Evolutionary conservation across 2,329 filamentous ascomycete genomes (phyloP).

Genomic region (Raffaelea deltoideospora): DNA sequence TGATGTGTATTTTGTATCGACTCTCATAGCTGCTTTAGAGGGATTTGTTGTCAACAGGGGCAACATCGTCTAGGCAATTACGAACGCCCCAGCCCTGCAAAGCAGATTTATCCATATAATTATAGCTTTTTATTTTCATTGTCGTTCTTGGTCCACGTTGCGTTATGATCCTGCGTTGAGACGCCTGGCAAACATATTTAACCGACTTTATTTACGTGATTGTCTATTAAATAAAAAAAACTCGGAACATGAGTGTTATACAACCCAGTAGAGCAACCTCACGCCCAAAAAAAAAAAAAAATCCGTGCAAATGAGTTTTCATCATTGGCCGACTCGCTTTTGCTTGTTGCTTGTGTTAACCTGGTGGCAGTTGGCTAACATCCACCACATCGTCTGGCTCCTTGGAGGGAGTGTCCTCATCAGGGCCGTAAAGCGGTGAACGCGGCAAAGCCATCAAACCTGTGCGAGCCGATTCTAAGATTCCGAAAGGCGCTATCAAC

Average conservation of each 20-base stretch:
- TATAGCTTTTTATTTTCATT: not conserved
- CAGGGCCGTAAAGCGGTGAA: constrained; percentile 66
- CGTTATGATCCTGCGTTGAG: no score
- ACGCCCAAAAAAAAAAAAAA: no score
- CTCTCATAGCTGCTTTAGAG: constrained; percentile 59
- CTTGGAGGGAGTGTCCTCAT: constrained; percentile 55
- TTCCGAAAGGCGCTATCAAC: constrained; percentile 84
- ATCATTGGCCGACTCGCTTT: no score
- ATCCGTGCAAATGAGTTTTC: no score
- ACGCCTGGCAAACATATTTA: no score
- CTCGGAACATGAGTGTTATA: no score
- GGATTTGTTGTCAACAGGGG: constrained; percentile 93
- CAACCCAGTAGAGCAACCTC: no score
- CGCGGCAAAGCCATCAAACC: constrained; percentile 94
- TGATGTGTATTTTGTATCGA: not conserved
- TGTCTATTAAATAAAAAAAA: no score
- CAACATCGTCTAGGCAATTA: constrained; percentile 37
- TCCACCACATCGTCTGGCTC: constrained; percentile 93
- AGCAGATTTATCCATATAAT: not conserved
- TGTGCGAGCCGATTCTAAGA: constrained; percentile 87
- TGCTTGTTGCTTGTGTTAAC: no score
- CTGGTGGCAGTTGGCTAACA: constrained; percentile 81
- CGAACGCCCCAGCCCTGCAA: no score
- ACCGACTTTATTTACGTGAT: no score
- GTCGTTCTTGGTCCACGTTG: no score